Evolutionary conservation across 106 monocot genomes (phyloP).

Genomic region (Dioscorea dumetorum): DNA sequence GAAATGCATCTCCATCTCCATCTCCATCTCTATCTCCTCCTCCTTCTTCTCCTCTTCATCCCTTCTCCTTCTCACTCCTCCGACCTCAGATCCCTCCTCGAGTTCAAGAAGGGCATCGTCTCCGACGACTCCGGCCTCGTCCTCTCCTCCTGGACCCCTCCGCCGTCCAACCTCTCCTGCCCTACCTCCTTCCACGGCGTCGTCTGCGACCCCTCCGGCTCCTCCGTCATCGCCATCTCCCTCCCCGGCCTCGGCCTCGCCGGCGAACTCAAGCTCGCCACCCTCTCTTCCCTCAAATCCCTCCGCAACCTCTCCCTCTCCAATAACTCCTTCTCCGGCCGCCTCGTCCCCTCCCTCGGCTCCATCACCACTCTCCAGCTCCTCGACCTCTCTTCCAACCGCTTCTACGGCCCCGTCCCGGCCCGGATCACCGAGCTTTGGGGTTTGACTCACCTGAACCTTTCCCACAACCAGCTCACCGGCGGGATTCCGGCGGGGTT

Average conservation of each 20-base stretch:
- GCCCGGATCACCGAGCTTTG: conserved; percentile 43
- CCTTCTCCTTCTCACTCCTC: background rate
- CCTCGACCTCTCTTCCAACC: conserved; percentile 73
- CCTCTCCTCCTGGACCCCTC: conserved; percentile 37
- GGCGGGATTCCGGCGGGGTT: conserved; percentile 52
- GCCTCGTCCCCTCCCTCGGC: conserved; percentile 51
- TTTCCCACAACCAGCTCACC: conserved; percentile 61
- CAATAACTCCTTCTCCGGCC: conserved; percentile 68
- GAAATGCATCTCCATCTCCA: background rate
- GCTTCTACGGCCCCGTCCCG: conserved; percentile 78
- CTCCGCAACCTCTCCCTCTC: conserved; percentile 60
- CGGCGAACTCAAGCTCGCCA: conserved; percentile 67
- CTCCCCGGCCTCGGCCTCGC: conserved; percentile 52
- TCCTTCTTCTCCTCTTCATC: conserved; percentile 7
- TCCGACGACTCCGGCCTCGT: conserved; percentile 29
- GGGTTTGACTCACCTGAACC: conserved; percentile 48
- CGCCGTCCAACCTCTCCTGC: background rate
- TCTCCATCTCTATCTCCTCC: conserved; percentile 3
- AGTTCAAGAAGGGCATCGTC: conserved; percentile 80
- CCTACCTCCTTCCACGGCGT: conserved; percentile 10
- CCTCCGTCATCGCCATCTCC: conserved; percentile 33
- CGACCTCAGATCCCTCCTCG: conserved; percentile 40
- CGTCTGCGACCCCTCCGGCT: conserved; percentile 36
- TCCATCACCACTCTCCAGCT: conserved; percentile 18
- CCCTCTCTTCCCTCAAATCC: conserved; percentile 29